Evolutionary conservation across 2,329 filamentous ascomycete species (phyloP), one percentile per base, ranked within the genome.

Genomic region (Cercospora beticola): DNA sequence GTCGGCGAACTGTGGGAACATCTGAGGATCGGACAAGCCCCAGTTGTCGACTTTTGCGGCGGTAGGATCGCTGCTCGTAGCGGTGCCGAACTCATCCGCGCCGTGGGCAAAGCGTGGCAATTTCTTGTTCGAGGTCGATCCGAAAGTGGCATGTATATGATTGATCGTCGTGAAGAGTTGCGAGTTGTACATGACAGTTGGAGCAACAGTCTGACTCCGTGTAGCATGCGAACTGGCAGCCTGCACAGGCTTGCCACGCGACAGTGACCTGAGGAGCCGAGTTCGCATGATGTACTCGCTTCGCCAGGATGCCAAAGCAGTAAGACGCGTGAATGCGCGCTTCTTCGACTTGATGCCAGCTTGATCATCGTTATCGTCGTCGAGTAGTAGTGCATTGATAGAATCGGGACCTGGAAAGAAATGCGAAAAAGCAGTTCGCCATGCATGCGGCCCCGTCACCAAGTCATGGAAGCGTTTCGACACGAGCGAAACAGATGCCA

Each of bases 231-330:
- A 78, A 75, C 84, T 81, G 58, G 83, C 80, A 9, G 83, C 82
- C 43, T 89, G 86, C 14, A 82, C 78, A 28, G 94, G 93, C 77
- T 94, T 97, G 62, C 94, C 95, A 68, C 92, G 89, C 58, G 86
- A 87, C 67, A 98, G 83, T 70, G 92, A 95, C 56, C 93, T 88
- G 63, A 98, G 82, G 62, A 98, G 86, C 58, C 92, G 88, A 1
- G 93, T 97, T 58, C 95, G 87, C 66, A 97, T 82, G 59, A 98
- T 90, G 76, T 98, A 99, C 79, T 99, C 95, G 80, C 92, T 97
- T 74, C 94, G 88, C 94, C 95, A 98, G 8, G 94, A 95, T n/a
- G 93, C 91, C 70, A 94, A 82, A 3, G 89, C 86, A 9, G 92
- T 96, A 65, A 99, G 85, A 54, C 94, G 89, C 16, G 92, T 88